Base-by-base conservation (phyloP, 768 basidiomycete species). In the Rhodotorula paludigena region DNA sequence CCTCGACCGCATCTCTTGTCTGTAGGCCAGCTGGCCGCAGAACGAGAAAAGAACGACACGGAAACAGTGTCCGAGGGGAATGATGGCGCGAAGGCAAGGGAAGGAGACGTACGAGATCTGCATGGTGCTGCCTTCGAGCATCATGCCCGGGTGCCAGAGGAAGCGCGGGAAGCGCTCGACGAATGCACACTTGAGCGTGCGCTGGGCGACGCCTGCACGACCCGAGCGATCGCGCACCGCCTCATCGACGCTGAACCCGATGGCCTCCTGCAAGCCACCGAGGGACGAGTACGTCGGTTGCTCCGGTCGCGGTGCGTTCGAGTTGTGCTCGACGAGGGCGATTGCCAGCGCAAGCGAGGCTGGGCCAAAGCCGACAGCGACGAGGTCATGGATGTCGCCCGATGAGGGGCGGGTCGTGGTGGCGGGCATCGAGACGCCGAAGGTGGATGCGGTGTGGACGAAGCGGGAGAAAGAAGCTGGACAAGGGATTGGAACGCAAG, bases 71-170 rank as follows among this genome's bases (percentile, higher is more conserved):
- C 5, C 48, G 28, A 32, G 33, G 20, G 11, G 30, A 35, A 15
- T 52, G 3, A 8, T 9, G 35, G 1, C 30, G 18, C 23, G 59
- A 51, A 21, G 59, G 2, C 5, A 38, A 41, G 28, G 48, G 11
- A 39, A 20, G 25, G 30, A 30, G 47, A 72, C 73, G 41, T 63
- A 80, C 82, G 81, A 83, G 49, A 84, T 84, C 73, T 84, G 84
- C 84, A 84, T 84, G 41, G 78, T 78, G 36, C 81, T 80, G 35
- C 81, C 82, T 44, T 82, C 82, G 12, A 84, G 76, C 53, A 84
- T 79, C 83, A 84, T 84, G 20, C 82, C 83, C 32, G 83, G 83
- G 73, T 85, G 84, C 84, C 84, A 84, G 60, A 77, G 78, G 73
- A 84, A 84, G 60, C 77, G 73, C 2, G 77, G 70, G 44, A 84